These are phyloP conservation scores for Colletotrichum sp. DNA, from an alignment of 2,329 filamentous ascomycete genomes.

Conservation along the genomic window DNA sequence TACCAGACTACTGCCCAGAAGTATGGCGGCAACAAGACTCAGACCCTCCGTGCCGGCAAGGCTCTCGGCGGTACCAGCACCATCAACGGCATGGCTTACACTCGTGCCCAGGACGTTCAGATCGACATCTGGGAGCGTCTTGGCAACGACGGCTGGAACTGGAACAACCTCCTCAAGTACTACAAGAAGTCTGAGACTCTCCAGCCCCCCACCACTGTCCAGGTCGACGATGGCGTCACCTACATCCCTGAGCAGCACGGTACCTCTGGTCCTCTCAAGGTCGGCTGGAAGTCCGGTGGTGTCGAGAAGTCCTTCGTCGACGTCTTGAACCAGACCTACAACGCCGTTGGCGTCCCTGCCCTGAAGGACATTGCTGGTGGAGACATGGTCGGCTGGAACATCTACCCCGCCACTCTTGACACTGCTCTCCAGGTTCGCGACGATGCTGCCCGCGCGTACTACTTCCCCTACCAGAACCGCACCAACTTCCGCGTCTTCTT, in stretches of 20 bases:
- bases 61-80: slow-evolving; percentile 45
- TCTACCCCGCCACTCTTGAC: slow-evolving; percentile 46
- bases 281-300: slow-evolving; percentile 40
- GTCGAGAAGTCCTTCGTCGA: slow-evolving; percentile 35
- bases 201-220: slow-evolving; percentile 34
- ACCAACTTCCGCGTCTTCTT: slow-evolving; percentile 35
- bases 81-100: slow-evolving; percentile 51
- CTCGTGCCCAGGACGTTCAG: slow-evolving; percentile 45
- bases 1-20: slow-evolving; percentile 37
- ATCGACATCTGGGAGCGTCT: slow-evolving; percentile 49
- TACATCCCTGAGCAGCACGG: slow-evolving; percentile 38
- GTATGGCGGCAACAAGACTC: slow-evolving; percentile 32
- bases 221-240: slow-evolving; percentile 38
- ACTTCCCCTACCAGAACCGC: slow-evolving; percentile 39
- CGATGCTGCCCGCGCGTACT: slow-evolving; percentile 47
- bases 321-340: slow-evolving; percentile 35
- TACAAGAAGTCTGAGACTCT: slow-evolving; percentile 48
- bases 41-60: slow-evolving; percentile 38
- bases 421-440: slow-evolving; percentile 38
- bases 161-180: slow-evolving; percentile 49
- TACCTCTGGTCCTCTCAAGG: slow-evolving; percentile 35
- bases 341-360: slow-evolving; percentile 31
- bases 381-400: slow-evolving; percentile 38
- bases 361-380: slow-evolving; percentile 42
- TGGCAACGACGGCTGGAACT: slow-evolving; percentile 51